Conservation (phyloP, 345 rosid species). For the Murraya paniculata region DNA sequence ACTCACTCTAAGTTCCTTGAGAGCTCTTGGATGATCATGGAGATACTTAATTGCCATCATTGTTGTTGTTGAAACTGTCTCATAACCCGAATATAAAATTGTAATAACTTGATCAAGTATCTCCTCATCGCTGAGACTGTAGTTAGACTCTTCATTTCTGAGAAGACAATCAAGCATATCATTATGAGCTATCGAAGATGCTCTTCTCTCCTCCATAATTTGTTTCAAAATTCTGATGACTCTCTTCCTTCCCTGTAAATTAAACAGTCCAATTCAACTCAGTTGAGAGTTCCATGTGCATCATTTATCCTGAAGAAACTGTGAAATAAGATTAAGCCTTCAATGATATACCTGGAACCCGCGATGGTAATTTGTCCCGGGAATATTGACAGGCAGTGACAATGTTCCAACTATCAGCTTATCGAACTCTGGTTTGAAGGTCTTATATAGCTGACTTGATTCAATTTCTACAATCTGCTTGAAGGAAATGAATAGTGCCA, state of each 20-base stretch:
- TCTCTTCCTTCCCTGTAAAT: conserved; percentile 56
- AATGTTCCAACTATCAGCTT: conserved; percentile 74
- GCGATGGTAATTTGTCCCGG: conserved; percentile 67
- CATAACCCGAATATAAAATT: conserved; percentile 71
- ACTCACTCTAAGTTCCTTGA: conserved; percentile 65
- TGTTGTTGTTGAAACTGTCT: conserved; percentile 74
- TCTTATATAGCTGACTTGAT: conserved; percentile 30
- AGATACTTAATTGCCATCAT: conserved; percentile 86
- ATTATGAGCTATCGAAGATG: conserved; percentile 32
- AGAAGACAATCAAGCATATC: conserved; percentile 69
- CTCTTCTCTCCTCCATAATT: conserved; percentile 56
- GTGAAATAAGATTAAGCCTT: not conserved
- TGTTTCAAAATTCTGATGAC: conserved; percentile 37
- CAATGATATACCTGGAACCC: conserved; percentile 57
- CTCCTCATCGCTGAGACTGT: conserved; percentile 56
- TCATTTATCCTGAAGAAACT: not conserved
- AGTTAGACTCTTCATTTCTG: conserved; percentile 43
- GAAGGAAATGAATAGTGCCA: conserved; percentile 63
- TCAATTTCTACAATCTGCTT: conserved; percentile 50
- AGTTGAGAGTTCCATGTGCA: not conserved
- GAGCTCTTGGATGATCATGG: conserved; percentile 66
- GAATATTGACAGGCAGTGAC: conserved; percentile 73
- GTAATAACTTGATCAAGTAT: conserved; percentile 70
- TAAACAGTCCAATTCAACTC: not conserved
- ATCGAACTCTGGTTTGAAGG: conserved; percentile 59